Evolutionary conservation across 257 asterid genomes (phyloP).

Genomic region (Fraxinus pennsylvanica): DNA sequence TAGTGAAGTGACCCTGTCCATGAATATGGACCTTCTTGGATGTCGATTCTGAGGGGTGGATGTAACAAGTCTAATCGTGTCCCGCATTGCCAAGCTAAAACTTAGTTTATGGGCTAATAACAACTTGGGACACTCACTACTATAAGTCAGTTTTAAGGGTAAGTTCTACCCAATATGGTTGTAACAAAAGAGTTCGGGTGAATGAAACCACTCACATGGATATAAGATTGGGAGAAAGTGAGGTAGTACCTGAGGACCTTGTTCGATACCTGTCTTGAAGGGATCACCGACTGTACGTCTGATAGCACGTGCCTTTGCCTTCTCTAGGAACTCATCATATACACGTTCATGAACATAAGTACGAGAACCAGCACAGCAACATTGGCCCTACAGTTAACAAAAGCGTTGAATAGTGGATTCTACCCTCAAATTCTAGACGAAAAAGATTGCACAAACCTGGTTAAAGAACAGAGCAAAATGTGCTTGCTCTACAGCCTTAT

Average conservation of each 20-base stretch:
- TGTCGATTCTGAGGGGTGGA: background rate
- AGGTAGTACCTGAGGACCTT: slow-evolving; percentile 84
- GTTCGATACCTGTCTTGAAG: slow-evolving; percentile 75
- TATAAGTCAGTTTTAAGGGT: background rate
- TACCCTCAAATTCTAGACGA: background rate
- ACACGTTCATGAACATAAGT: slow-evolving; percentile 84
- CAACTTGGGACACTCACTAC: background rate
- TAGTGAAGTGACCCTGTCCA: too few species aligned
- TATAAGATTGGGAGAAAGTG: background rate
- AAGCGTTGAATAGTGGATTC: background rate
- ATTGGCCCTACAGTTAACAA: slow-evolving; percentile 68
- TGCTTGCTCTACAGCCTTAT: slow-evolving; percentile 83
- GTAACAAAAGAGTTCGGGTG: too few species aligned
- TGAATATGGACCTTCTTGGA: background rate
- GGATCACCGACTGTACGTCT: slow-evolving; percentile 94
- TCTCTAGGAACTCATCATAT: slow-evolving; percentile 80
- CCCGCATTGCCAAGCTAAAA: background rate
- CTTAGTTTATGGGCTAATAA: background rate
- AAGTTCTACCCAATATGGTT: background rate
- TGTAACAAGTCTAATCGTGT: background rate
- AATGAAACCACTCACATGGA: background rate
- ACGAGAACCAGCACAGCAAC: slow-evolving; percentile 96
- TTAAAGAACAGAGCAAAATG: slow-evolving; percentile 92
- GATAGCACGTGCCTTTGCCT: slow-evolving; percentile 72
- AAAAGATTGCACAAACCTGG: slow-evolving; percentile 54